phyloP scores from a whole-genome alignment of 176 grass and related monocot genomes.

The Eragrostis curvula region DNA sequence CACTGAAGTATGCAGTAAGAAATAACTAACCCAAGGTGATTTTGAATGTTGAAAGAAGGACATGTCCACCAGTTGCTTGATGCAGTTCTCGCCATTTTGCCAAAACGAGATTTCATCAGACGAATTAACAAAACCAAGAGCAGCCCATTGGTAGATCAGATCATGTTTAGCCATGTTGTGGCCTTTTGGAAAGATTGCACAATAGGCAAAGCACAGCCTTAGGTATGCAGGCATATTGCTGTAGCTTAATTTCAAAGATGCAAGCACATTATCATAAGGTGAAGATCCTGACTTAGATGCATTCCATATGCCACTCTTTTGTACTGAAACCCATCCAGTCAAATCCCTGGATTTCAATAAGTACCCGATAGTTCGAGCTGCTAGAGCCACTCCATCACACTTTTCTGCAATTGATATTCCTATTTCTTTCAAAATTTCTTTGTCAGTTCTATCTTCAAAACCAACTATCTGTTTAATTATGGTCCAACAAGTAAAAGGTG shows the following conservation, averaged over 20 bases:
- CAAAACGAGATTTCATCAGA: too few relatives aligned
- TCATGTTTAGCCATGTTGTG: constrained; percentile 1
- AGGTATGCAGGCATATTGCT: not conserved
- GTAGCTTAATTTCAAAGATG: constrained; percentile 49
- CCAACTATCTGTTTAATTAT: constrained; percentile 15
- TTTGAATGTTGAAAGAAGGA: too few relatives aligned
- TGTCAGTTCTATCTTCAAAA: not conserved
- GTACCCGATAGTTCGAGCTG: constrained; percentile 36
- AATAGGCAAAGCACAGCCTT: constrained; percentile 39
- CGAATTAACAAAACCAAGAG: constrained; percentile 8
- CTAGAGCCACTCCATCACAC: constrained; percentile 36
- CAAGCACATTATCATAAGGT: not conserved
- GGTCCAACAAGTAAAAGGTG: constrained; percentile 8
- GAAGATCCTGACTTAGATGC: not conserved
- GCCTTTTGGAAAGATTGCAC: constrained; percentile 36
- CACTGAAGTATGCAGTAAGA: too few relatives aligned
- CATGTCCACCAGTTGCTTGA: too few relatives aligned
- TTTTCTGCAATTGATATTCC: constrained; percentile 28
- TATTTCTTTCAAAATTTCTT: not conserved
- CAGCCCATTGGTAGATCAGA: constrained; percentile 43
- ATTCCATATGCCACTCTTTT: constrained; percentile 1
- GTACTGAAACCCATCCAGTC: not conserved
- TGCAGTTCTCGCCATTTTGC: too few relatives aligned
- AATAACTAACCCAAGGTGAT: too few relatives aligned
- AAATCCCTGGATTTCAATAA: not conserved